A percentile compares a stretch with the other conserved stretches of the same genome.
phyloP scores from a whole-genome alignment of 2,329 filamentous ascomycete genomes.

The Hortaea werneckii region DNA sequence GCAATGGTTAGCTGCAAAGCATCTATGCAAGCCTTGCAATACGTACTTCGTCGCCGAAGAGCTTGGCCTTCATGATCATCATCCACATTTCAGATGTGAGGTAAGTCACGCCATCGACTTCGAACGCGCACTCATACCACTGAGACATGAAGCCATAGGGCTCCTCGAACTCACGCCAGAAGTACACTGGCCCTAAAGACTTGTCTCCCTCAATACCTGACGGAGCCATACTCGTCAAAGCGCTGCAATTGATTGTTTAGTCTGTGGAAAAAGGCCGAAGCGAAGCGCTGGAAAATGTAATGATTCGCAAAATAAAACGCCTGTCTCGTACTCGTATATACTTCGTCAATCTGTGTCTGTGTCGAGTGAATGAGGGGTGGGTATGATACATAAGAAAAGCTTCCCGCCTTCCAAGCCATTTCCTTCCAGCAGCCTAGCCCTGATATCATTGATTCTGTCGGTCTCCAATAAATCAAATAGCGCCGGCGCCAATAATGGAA shows the following conservation, averaged over 20 bases:
- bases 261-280: too few relatives aligned
- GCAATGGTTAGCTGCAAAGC: background rate
- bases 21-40: background rate
- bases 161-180: constrained; percentile 33
- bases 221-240: too few relatives aligned
- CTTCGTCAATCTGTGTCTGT: too few relatives aligned
- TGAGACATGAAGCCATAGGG: constrained; percentile 51
- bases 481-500: too few relatives aligned
- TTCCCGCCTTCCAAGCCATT: too few relatives aligned
- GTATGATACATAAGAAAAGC: too few relatives aligned
- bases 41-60: constrained; percentile 32
- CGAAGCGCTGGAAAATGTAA: too few relatives aligned
- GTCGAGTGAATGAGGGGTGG: too few relatives aligned
- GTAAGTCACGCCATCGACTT: constrained; percentile 28
- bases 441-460: too few relatives aligned
- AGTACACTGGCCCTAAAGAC: constrained; percentile 21
- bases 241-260: too few relatives aligned
- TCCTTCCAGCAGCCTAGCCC: too few relatives aligned
- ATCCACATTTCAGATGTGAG: constrained; percentile 38
- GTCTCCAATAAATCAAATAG: too few relatives aligned
- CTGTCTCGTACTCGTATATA: background rate
- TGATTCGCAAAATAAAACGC: background rate
- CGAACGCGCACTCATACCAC: constrained; percentile 48
- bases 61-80: constrained; percentile 36
- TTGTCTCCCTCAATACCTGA: background rate